A percentile compares a stretch with the other conserved stretches of the same genome.
phyloP scores from a whole-genome alignment of 1,284 basidiomycete species.

The Malassezia nana region DNA sequence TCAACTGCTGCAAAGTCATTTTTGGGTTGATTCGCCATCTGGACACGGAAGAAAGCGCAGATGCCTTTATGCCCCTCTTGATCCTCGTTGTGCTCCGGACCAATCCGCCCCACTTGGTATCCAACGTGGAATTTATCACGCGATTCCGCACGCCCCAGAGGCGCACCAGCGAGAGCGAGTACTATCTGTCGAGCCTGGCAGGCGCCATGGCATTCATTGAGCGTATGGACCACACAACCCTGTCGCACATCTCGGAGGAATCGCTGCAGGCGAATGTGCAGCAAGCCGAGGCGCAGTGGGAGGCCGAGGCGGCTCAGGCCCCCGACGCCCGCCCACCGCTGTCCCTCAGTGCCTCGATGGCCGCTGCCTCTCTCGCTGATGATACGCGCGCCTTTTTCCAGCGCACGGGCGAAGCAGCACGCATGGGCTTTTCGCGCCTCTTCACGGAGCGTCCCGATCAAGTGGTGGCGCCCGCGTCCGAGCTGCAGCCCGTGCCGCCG shows the following conservation, averaged over 20 bases:
- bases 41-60: slow-evolving; percentile 52
- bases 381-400: slow-evolving; percentile 44
- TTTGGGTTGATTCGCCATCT: slow-evolving; percentile 88
- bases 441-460: slow-evolving; percentile 41
- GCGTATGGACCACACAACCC: slow-evolving; percentile 84
- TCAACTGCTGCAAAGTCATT: slow-evolving; percentile 98
- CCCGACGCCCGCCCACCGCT: neutral
- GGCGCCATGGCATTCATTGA: slow-evolving; percentile 83
- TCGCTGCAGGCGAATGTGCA: slow-evolving; percentile 62
- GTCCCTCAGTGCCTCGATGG: slow-evolving; percentile 3
- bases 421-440: slow-evolving; percentile 33
- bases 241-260: slow-evolving; percentile 81
- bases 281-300: neutral
- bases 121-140: slow-evolving; percentile 83
- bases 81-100: slow-evolving; percentile 89
- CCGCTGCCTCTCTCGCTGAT: slow-evolving; percentile 29
- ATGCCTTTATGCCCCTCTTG: slow-evolving; percentile 85
- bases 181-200: slow-evolving; percentile 88
- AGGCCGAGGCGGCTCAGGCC: slow-evolving; percentile 3
- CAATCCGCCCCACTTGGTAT: slow-evolving; percentile 82
- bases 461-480: neutral
- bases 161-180: slow-evolving; percentile 86
- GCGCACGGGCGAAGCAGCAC: slow-evolving; percentile 45
- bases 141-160: slow-evolving; percentile 83
- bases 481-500: slow-evolving; percentile 4